Evolutionary conservation across 139 green algal species (phyloP), one percentile per base, ranked within the genome.

Genomic region (Chlorella sp.): DNA sequence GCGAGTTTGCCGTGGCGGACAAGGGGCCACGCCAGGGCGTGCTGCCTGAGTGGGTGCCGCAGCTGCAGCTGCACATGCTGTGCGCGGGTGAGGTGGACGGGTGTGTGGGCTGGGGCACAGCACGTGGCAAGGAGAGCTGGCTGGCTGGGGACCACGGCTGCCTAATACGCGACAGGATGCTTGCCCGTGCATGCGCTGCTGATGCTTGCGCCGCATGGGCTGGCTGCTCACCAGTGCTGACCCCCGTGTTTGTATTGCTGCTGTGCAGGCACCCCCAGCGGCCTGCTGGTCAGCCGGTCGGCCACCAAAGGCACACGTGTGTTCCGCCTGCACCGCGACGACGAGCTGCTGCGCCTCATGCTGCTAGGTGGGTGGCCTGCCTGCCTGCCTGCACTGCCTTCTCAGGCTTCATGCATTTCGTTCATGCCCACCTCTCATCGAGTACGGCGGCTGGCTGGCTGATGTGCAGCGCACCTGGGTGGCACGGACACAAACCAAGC

Each of bases 21-120:
- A 39, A 55, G 25, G 90, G 90, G 16, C 90, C 90, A 4, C 79
- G 82, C 16, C 30, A 67, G 25, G 75, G 67, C 34, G 82, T 93
- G n/a, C 47, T 56, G 32, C 69, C 87, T 1, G 82, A 91, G 81
- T 96, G 92, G 90, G 88, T 96, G 70, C 91, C 94, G 12, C 94
- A 97, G 88, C 88, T 96, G 76, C 94, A 97, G 82, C 74, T 95
- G 74, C 92, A 97, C 87, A 94, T 94, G 92, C 84, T 95, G 44
- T 90, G 87, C 34, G 51, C 81, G 9, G 82, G 82, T 82, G 76
- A 72, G 20, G 23, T 16, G 34, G 34, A 28, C 20, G 26, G 63
- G 63, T 28, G 32, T 2, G 13, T 18, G 51, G 51, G 51, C 51
- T 23, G 51, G 51, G 6, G 44, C 44, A 51, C 23, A 30, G 6